These are phyloP conservation scores for Periconia digitata DNA, from an alignment of 2,329 filamentous ascomycete genomes.

Conservation along the genomic window DNA sequence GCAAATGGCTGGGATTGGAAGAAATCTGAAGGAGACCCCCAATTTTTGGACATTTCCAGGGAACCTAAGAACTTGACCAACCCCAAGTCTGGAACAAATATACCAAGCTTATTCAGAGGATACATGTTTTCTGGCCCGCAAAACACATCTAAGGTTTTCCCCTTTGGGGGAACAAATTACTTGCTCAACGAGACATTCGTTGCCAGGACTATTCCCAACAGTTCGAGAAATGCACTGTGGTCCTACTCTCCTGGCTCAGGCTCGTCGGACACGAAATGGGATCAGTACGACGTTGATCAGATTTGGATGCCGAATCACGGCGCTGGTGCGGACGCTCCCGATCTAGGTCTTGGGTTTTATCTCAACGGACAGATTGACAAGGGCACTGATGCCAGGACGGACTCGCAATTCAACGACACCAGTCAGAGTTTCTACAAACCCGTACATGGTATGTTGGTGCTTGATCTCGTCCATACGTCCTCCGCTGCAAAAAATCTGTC, in stretches of 20 bases:
- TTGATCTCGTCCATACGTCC: slow-evolving; percentile 33
- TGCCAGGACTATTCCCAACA: slow-evolving; percentile 13
- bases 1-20: slow-evolving; percentile 26
- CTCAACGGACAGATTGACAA: slow-evolving; percentile 45
- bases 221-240: slow-evolving; percentile 23
- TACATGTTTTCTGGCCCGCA: slow-evolving; percentile 25
- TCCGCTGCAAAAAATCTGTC: slow-evolving; percentile 43
- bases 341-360: slow-evolving; percentile 43
- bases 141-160: slow-evolving; percentile 14
- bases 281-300: slow-evolving; percentile 16
- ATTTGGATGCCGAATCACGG: slow-evolving; percentile 39
- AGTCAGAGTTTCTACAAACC: slow-evolving; percentile 23
- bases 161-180: slow-evolving; percentile 24
- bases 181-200: slow-evolving; percentile 21
- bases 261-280: slow-evolving; percentile 13
- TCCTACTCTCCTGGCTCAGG: slow-evolving; percentile 12
- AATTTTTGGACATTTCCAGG: slow-evolving; percentile 9
- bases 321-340: slow-evolving; percentile 41
- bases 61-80: slow-evolving; percentile 21
- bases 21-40: slow-evolving; percentile 6
- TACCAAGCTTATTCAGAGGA: slow-evolving; percentile 23
- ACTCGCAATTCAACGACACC: slow-evolving; percentile 11
- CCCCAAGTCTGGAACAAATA: slow-evolving; percentile 18
- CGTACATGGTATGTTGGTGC: slow-evolving; percentile 43
- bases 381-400: slow-evolving; percentile 29